Percentiles rank a stretch among this genome's conserved stretches.
Evolutionary conservation across 805 yeast genomes (phyloP).

Genomic region (Candida coleopterorum): DNA sequence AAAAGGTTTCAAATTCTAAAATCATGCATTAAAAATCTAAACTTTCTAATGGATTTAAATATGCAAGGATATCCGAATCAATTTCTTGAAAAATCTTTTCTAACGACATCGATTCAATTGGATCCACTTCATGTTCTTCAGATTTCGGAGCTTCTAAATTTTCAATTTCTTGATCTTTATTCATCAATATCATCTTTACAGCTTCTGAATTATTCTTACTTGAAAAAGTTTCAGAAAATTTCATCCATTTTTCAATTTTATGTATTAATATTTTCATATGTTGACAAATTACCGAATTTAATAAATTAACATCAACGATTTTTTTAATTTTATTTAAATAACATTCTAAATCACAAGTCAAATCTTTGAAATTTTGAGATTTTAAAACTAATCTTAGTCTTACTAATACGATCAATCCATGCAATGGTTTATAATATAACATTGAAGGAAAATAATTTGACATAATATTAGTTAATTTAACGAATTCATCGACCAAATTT

Average conservation of each 20-base stretch:
- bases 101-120: slow-evolving; percentile 1
- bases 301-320: slow-evolving; percentile 16
- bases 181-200: slow-evolving; percentile 24
- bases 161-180: slow-evolving; percentile 29
- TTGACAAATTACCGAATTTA: slow-evolving; percentile 19
- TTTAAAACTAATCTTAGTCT: slow-evolving; percentile 43
- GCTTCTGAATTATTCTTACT: slow-evolving; percentile 13
- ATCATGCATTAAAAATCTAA: slow-evolving; percentile 1
- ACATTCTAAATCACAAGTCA: slow-evolving; percentile 17
- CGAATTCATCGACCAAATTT: slow-evolving; percentile 42
- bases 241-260: slow-evolving; percentile 26
- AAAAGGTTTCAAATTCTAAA: slow-evolving; percentile 12
- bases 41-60: slow-evolving; percentile 11
- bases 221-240: slow-evolving; percentile 14
- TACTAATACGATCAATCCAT: slow-evolving; percentile 45
- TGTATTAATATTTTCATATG: slow-evolving; percentile 19
- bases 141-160: slow-evolving; percentile 23
- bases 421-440: slow-evolving; percentile 50
- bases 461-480: slow-evolving; percentile 30
- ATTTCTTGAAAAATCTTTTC: slow-evolving; percentile 28
- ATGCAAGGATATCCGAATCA: slow-evolving; percentile 25
- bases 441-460: slow-evolving; percentile 45
- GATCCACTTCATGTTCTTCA: slow-evolving; percentile 5
- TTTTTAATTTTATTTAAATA: slow-evolving; percentile 16
- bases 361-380: slow-evolving; percentile 28